A percentile compares a stretch with the other conserved stretches of the same genome.
phyloP scores from a whole-genome alignment of 352 stramenopile species.

The Pythium utonaiense region DNA sequence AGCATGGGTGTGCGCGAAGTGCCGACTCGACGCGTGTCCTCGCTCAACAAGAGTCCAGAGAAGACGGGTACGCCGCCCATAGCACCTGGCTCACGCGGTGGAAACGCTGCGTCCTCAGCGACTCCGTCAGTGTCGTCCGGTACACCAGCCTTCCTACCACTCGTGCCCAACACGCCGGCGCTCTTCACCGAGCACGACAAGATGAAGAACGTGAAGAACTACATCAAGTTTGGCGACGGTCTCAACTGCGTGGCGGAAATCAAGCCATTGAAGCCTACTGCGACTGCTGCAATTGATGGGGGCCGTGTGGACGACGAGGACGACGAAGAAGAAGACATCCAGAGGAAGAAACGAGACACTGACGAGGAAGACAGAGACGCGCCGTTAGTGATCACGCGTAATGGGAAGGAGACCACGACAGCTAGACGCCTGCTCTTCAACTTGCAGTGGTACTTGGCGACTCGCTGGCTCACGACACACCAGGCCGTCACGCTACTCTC shows the following conservation, averaged over 20 bases:
- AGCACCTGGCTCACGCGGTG: not conserved
- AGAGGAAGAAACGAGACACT: not conserved
- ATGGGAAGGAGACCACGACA: constrained; percentile 45
- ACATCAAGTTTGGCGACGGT: constrained; percentile 55
- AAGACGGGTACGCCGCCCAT: not conserved
- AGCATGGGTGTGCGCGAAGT: constrained; percentile 29
- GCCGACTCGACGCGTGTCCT: constrained; percentile 4
- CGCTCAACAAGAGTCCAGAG: not conserved
- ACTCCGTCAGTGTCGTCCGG: not conserved
- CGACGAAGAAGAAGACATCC: constrained; percentile 4
- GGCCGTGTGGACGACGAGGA: constrained; percentile 9
- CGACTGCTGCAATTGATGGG: not conserved
- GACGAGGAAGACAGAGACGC: constrained; percentile 10
- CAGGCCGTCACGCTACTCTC: constrained; percentile 50
- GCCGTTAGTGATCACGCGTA: constrained; percentile 27
- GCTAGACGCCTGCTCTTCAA: constrained; percentile 60
- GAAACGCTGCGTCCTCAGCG: not conserved
- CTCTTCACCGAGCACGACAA: constrained; percentile 57
- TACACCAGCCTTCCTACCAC: constrained; percentile 28
- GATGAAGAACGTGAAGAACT: constrained; percentile 63
- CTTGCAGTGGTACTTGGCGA: constrained; percentile 67
- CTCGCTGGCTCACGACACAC: constrained; percentile 61
- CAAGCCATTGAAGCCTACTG: constrained; percentile 4
- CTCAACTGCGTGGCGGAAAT: constrained; percentile 46
- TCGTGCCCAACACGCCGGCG: constrained; percentile 33